These are phyloP conservation scores for Amauroascus niger DNA, from an alignment of 2,329 filamentous ascomycete genomes.

Conservation along the genomic window DNA sequence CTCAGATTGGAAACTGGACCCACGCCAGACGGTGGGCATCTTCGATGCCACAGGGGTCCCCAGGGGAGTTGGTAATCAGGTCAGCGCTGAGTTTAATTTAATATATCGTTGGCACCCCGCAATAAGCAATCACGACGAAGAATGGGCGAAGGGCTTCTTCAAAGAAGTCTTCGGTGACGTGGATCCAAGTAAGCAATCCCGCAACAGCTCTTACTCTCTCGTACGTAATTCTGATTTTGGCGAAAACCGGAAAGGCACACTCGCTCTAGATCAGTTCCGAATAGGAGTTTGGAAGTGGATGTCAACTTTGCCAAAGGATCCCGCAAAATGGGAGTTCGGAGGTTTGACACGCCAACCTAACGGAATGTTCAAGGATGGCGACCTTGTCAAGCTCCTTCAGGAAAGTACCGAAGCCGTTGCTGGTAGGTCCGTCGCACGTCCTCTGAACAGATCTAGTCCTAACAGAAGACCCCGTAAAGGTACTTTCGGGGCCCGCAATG, in stretches of 20 bases:
- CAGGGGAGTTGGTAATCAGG: constrained; percentile 42
- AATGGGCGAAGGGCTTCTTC: constrained; percentile 61
- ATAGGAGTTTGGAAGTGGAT: background rate
- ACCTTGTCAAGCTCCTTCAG: constrained; percentile 55
- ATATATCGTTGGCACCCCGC: constrained; percentile 53
- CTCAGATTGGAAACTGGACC: constrained; percentile 38
- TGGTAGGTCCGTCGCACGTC: constrained; percentile 24
- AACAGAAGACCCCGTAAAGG: constrained; percentile 27
- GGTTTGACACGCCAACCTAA: constrained; percentile 50
- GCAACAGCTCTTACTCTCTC: background rate
- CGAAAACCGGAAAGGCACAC: background rate
- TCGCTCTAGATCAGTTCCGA: constrained; percentile 1
- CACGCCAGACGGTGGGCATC: constrained; percentile 30
- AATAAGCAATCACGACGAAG: constrained; percentile 57
- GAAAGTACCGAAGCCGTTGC: constrained; percentile 59
- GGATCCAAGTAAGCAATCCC: constrained; percentile 6
- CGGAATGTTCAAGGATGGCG: constrained; percentile 58
- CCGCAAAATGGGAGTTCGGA: constrained; percentile 52
- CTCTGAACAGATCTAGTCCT: constrained; percentile 8
- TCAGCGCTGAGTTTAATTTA: constrained; percentile 46
- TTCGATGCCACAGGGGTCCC: constrained; percentile 30
- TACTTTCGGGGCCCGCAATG: constrained; percentile 59
- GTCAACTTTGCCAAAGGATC: constrained; percentile 48
- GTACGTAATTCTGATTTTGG: background rate
- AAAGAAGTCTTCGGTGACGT: constrained; percentile 20